Conservation (phyloP, 2,329 filamentous ascomycete genomes). For the Pleurostoma richardsiae region DNA sequence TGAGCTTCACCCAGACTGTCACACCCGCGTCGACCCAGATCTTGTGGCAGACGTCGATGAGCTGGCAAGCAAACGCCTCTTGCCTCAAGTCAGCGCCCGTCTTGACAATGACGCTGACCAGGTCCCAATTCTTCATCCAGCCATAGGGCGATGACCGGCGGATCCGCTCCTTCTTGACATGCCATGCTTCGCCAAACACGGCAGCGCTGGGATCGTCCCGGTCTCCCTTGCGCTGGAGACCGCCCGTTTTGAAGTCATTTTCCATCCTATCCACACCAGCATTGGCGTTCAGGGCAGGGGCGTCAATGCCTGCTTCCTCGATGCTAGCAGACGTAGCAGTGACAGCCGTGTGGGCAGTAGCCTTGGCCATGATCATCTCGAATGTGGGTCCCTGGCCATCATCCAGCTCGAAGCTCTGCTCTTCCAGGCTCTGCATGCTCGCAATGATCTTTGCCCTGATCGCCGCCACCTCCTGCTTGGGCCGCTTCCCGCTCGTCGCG, state of each 20-base stretch:
- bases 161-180: conserved; percentile 78
- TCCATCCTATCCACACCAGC: conserved; percentile 82
- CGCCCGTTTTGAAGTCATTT: conserved; percentile 82
- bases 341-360: conserved; percentile 46
- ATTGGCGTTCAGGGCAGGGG: conserved; percentile 54
- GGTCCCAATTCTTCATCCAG: conserved; percentile 87
- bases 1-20: conserved; percentile 82
- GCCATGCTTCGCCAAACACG: conserved; percentile 83
- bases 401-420: conserved; percentile 76
- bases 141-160: conserved; percentile 79
- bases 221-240: conserved; percentile 74
- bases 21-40: conserved; percentile 73
- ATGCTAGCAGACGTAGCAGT: conserved; percentile 46
- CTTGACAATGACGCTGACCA: conserved; percentile 83
- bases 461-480: conserved; percentile 73
- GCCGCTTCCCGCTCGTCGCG: conserved; percentile 73
- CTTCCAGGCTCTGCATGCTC: conserved; percentile 83
- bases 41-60: conserved; percentile 75
- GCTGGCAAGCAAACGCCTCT: conserved; percentile 81
- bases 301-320: conserved; percentile 44
- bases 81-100: conserved; percentile 78
- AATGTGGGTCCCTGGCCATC: conserved; percentile 71
- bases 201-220: conserved; percentile 81
- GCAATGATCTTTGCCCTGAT: conserved; percentile 85
- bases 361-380: conserved; percentile 75